Conservation (phyloP, 163 green algal species). For the Coccomyxa subellipsoidea region DNA sequence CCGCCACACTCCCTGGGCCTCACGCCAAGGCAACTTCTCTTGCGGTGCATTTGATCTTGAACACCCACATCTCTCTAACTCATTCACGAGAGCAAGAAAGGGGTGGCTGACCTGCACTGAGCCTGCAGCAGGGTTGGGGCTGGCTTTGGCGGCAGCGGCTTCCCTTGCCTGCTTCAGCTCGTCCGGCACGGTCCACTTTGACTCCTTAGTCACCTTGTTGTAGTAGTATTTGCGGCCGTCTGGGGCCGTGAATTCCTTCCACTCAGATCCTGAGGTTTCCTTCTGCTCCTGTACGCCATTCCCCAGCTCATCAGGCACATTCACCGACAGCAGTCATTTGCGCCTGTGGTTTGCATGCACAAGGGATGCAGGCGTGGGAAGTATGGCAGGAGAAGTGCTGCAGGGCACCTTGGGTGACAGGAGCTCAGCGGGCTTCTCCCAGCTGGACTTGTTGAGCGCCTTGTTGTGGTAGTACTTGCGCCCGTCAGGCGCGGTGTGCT, state of each 20-base stretch:
- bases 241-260: slow-evolving; percentile 81
- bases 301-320: no score
- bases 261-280: slow-evolving; percentile 50
- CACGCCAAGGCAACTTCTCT: no score
- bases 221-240: slow-evolving; percentile 88
- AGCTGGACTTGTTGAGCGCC: slow-evolving; percentile 4
- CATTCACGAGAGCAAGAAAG: background rate
- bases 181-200: slow-evolving; percentile 58
- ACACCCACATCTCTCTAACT: no score
- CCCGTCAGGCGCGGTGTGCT: slow-evolving; percentile 77
- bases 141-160: slow-evolving; percentile 13
- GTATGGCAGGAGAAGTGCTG: no score
- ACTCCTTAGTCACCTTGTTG: slow-evolving; percentile 73
- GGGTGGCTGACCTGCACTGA: background rate
- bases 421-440: slow-evolving; percentile 4
- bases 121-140: background rate
- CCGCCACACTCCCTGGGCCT: no score
- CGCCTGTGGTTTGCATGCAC: no score
- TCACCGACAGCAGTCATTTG: no score
- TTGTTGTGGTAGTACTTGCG: slow-evolving; percentile 78
- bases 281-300: background rate
- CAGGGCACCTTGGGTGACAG: background rate
- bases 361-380: no score
- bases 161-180: slow-evolving; percentile 31
- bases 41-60: no score